Evolutionary conservation across 148 eudicot genomes (phyloP).

Genomic region (Rhododendron vialii): DNA sequence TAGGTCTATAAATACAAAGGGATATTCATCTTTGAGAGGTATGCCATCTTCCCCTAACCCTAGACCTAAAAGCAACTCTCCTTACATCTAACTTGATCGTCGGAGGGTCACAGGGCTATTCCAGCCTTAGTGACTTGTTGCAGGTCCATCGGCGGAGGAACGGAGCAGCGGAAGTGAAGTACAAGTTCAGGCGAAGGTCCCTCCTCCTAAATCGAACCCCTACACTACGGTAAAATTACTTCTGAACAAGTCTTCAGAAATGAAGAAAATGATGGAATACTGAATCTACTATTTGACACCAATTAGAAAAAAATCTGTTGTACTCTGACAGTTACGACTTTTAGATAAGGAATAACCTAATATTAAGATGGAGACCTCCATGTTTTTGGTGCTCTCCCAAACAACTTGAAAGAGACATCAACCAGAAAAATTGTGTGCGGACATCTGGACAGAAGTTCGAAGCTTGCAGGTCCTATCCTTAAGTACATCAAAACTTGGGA

Average conservation of each 20-base stretch:
- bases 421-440: not conserved
- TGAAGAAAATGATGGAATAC: not conserved
- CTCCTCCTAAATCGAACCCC: no score
- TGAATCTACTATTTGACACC: not conserved
- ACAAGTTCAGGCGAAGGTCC: no score
- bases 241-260: not conserved
- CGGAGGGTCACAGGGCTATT: no score
- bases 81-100: no score
- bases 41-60: no score
- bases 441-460: not conserved
- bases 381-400: not conserved
- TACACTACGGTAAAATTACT: not conserved
- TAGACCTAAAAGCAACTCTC: no score
- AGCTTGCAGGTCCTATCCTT: not conserved
- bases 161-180: no score
- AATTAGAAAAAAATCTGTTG: not conserved
- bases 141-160: no score
- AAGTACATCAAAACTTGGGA: not conserved
- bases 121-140: no score
- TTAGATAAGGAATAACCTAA: not conserved
- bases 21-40: no score
- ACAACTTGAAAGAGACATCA: not conserved
- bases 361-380: not conserved
- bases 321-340: not conserved
- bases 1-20: no score